Conservation (phyloP, 768 basidiomycete genomes). For the Rhizopogon rudus region DNA sequence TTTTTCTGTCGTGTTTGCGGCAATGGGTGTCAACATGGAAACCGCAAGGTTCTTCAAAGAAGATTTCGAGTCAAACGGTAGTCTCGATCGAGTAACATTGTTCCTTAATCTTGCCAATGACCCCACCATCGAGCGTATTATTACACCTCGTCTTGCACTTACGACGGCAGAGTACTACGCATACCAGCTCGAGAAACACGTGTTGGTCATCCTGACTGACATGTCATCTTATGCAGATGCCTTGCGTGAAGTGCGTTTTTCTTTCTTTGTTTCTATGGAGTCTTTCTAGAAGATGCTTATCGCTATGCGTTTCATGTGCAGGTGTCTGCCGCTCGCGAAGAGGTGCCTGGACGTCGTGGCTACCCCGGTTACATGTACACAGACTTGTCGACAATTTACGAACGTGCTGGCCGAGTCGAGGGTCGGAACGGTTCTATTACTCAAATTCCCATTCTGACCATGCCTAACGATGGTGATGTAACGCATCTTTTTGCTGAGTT, state of each 20-base stretch:
- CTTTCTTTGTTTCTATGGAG: conserved; percentile 7
- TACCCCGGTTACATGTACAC: conserved; percentile 99
- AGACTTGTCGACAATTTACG: conserved; percentile 98
- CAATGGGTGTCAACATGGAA: conserved; percentile 99
- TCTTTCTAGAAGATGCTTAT: neutral
- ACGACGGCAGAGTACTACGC: conserved; percentile 99
- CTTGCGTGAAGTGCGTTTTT: conserved; percentile 72
- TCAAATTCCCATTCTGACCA: conserved; percentile 98
- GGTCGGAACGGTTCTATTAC: conserved; percentile 99
- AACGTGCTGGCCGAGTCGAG: conserved; percentile 96
- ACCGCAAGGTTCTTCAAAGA: conserved; percentile 99
- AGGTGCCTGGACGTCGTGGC: conserved; percentile 98
- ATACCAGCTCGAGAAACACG: conserved; percentile 99
- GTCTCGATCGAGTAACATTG: conserved; percentile 93
- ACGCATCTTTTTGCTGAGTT: conserved; percentile 9
- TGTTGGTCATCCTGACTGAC: conserved; percentile 97
- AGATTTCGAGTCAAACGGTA: conserved; percentile 98
- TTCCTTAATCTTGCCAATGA: conserved; percentile 99
- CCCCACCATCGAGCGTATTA: conserved; percentile 99
- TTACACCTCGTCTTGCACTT: conserved; percentile 95
- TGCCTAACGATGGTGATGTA: conserved; percentile 95
- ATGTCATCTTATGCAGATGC: conserved; percentile 99
- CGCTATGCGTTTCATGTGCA: conserved; percentile 7
- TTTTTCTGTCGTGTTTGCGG: conserved; percentile 99
- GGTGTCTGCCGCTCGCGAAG: conserved; percentile 97